These are phyloP conservation scores for Porodaedalea pini DNA, from an alignment of 1,284 basidiomycete genomes.

Conservation along the genomic window DNA sequence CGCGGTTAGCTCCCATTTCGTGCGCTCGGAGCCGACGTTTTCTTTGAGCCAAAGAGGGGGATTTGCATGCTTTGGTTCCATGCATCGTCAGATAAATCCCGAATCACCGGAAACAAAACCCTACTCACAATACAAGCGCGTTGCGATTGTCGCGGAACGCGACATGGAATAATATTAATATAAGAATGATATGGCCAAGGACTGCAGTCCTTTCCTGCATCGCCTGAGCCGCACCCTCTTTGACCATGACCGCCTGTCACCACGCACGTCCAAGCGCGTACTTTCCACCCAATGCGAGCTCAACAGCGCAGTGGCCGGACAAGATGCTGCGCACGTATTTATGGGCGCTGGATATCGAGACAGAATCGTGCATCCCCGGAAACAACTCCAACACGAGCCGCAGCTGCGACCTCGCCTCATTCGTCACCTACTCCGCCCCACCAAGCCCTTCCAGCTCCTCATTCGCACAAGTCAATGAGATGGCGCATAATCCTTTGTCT, in stretches of 20 bases:
- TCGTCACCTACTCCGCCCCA: background rate
- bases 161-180: background rate
- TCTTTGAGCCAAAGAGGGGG: background rate
- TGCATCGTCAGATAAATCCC: too few species aligned
- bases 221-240: background rate
- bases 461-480: background rate
- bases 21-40: background rate
- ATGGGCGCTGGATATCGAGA: conserved; percentile 11
- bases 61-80: background rate
- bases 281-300: background rate
- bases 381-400: background rate
- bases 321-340: conserved; percentile 17
- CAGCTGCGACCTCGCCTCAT: background rate
- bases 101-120: background rate
- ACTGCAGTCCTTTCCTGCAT: background rate
- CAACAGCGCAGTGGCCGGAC: conserved; percentile 4
- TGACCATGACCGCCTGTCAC: background rate
- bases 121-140: background rate
- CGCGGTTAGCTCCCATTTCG: conserved; percentile 11
- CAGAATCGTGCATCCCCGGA: conserved; percentile 7
- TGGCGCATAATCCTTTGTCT: conserved; percentile 1
- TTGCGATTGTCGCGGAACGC: background rate
- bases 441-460: background rate
- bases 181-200: background rate
- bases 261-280: background rate